These are phyloP conservation scores for Endocladia muricata DNA, from an alignment of 31 red algal species.

Conservation along the genomic window DNA sequence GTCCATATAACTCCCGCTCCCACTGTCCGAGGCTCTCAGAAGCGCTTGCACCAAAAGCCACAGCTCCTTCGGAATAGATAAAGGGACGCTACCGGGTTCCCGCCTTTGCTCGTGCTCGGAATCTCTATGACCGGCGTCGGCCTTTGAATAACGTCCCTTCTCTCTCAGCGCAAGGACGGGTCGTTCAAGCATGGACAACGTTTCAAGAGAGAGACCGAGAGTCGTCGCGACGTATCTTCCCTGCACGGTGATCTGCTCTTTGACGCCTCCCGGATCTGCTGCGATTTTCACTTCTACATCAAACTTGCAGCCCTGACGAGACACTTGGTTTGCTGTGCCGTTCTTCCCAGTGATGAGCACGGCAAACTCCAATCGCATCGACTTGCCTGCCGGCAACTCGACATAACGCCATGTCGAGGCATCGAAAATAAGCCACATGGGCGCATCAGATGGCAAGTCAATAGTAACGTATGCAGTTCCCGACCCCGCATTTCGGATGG, in stretches of 20 bases:
- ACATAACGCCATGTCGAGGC: constrained; percentile 24
- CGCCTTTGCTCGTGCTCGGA: constrained; percentile 4
- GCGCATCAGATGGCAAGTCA: background rate
- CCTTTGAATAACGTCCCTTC: background rate
- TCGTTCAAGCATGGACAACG: constrained; percentile 25
- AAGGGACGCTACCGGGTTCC: constrained; percentile 25
- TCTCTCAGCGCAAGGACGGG: constrained; percentile 37
- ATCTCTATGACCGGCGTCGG: no score
- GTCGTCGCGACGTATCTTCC: constrained; percentile 52
- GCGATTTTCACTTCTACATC: constrained; percentile 1
- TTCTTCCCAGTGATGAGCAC: constrained; percentile 26
- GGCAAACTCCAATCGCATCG: constrained; percentile 8
- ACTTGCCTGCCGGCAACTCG: constrained; percentile 22
- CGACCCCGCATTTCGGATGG: constrained; percentile 27
- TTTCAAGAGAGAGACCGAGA: constrained; percentile 60
- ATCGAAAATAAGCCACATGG: constrained; percentile 38
- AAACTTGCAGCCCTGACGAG: constrained; percentile 21
- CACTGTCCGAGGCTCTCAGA: constrained; percentile 15
- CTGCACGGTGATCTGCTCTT: constrained; percentile 13
- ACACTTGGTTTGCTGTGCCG: constrained; percentile 26
- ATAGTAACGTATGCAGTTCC: background rate
- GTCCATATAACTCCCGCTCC: constrained; percentile 11
- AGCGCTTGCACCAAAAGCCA: constrained; percentile 75
- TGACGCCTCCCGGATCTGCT: constrained; percentile 25
- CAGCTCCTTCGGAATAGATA: constrained; percentile 58